Conservation (phyloP, 495 filamentous ascomycete species). For the Lasiosphaeria ovina region DNA sequence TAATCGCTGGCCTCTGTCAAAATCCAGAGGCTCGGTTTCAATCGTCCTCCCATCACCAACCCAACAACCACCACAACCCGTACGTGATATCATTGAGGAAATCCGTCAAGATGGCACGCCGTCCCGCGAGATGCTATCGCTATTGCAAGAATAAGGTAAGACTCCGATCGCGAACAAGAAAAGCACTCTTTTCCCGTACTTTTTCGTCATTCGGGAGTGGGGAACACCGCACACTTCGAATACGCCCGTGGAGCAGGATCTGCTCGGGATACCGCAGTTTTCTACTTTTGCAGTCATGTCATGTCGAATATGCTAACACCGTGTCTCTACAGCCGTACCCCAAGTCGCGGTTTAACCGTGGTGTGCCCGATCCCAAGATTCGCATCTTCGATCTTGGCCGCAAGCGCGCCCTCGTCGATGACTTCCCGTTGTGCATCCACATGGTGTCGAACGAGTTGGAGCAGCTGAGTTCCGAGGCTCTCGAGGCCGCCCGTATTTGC, state of each 20-base stretch:
- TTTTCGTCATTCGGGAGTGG: conserved; percentile 6
- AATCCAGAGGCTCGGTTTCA: conserved; percentile 32
- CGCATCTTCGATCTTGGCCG: conserved; percentile 99
- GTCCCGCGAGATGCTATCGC: conserved; percentile 98
- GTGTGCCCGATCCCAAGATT: conserved; percentile 99
- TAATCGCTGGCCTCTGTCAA: conserved; percentile 29
- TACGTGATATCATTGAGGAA: conserved; percentile 50
- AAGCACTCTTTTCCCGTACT: conserved; percentile 4
- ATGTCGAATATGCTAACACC: conserved; percentile 27
- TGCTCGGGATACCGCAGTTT: not conserved
- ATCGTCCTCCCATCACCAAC: conserved; percentile 31
- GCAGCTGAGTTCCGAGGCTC: conserved; percentile 96
- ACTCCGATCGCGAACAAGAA: conserved; percentile 16
- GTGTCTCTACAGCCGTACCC: conserved; percentile 77
- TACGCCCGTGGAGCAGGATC: not conserved
- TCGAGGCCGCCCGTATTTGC: conserved; percentile 98
- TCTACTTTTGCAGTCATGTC: conserved; percentile 10
- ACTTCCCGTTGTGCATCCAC: conserved; percentile 98
- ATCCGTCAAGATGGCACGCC: conserved; percentile 89
- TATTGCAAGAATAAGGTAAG: conserved; percentile 99
- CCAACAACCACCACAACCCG: conserved; percentile 39
- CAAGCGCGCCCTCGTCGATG: conserved; percentile 96
- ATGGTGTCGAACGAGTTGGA: conserved; percentile 99
- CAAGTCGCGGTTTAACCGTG: conserved; percentile 99
- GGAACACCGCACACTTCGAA: conserved; percentile 6